Evolutionary conservation across 768 basidiomycete genomes (phyloP).

Genomic region (Candolleomyces efflorescens): DNA sequence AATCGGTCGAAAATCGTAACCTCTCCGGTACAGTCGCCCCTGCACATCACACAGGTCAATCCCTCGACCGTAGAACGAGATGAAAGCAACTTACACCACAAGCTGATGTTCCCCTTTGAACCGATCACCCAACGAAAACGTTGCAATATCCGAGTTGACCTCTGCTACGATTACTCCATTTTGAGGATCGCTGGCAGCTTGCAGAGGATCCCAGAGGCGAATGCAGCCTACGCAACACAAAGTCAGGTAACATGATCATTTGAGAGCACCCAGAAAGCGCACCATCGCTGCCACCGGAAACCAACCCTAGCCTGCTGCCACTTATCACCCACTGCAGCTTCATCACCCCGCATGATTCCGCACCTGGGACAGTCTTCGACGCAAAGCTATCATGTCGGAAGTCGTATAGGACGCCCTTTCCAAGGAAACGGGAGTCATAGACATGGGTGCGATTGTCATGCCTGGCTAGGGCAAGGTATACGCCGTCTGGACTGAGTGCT

Average conservation of each 20-base stretch:
- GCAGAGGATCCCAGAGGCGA: slow-evolving; percentile 58
- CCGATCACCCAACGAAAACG: slow-evolving; percentile 56
- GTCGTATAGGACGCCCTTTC: slow-evolving; percentile 37
- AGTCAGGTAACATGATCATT: background rate
- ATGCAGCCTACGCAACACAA: slow-evolving; percentile 51
- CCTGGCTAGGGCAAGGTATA: slow-evolving; percentile 56
- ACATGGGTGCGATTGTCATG: slow-evolving; percentile 56
- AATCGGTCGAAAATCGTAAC: slow-evolving; percentile 39
- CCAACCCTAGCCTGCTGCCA: slow-evolving; percentile 34
- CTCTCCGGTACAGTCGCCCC: slow-evolving; percentile 48
- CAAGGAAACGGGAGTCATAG: slow-evolving; percentile 57
- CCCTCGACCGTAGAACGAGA: background rate
- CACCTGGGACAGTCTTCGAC: slow-evolving; percentile 26
- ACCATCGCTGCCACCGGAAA: slow-evolving; percentile 68
- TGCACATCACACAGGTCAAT: slow-evolving; percentile 12
- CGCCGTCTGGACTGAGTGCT: slow-evolving; percentile 55
- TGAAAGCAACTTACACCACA: slow-evolving; percentile 46
- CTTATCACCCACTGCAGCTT: slow-evolving; percentile 49
- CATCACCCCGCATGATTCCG: slow-evolving; percentile 44
- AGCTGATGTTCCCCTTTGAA: slow-evolving; percentile 49
- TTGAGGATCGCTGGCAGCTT: slow-evolving; percentile 27
- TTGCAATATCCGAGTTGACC: slow-evolving; percentile 50
- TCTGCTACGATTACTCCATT: slow-evolving; percentile 52
- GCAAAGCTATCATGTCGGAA: slow-evolving; percentile 39
- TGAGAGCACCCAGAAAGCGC: slow-evolving; percentile 13